Evolutionary conservation across 805 yeast genomes (phyloP).

Genomic region (Metschnikowia dekortorum): DNA sequence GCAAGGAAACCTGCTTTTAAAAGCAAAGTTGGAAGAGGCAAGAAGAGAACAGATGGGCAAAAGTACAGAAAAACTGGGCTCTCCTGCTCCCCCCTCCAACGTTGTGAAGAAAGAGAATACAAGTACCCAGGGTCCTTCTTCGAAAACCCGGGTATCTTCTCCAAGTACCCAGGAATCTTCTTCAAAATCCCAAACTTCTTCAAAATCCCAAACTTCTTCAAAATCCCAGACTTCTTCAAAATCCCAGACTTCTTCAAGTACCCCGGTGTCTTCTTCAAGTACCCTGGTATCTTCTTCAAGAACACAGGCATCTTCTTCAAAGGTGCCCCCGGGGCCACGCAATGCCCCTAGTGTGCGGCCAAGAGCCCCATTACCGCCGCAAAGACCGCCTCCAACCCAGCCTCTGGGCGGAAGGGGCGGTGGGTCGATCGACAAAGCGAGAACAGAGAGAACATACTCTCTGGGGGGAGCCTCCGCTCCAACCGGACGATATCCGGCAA

Average conservation of each 20-base stretch:
- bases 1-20: slow-evolving; percentile 8
- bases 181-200: no score
- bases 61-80: neutral
- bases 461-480: neutral
- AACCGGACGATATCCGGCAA: slow-evolving; percentile 2
- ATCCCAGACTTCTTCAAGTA: neutral
- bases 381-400: slow-evolving; percentile 11
- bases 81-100: neutral
- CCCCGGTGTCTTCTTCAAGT: no score
- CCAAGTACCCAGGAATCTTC: neutral
- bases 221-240: no score
- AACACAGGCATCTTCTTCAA: neutral
- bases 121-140: no score
- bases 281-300: no score
- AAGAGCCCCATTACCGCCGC: slow-evolving; percentile 24
- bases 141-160: neutral
- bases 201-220: no score
- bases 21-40: slow-evolving; percentile 21
- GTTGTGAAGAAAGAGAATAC: neutral
- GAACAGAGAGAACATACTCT: slow-evolving; percentile 8
- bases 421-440: neutral
- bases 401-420: slow-evolving; percentile 4
- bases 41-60: slow-evolving; percentile 19
- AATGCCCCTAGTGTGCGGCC: neutral
- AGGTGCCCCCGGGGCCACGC: neutral